These are phyloP conservation scores for Evansstolkia leycettana DNA, from an alignment of 495 filamentous ascomycete species.

Conservation along the genomic window DNA sequence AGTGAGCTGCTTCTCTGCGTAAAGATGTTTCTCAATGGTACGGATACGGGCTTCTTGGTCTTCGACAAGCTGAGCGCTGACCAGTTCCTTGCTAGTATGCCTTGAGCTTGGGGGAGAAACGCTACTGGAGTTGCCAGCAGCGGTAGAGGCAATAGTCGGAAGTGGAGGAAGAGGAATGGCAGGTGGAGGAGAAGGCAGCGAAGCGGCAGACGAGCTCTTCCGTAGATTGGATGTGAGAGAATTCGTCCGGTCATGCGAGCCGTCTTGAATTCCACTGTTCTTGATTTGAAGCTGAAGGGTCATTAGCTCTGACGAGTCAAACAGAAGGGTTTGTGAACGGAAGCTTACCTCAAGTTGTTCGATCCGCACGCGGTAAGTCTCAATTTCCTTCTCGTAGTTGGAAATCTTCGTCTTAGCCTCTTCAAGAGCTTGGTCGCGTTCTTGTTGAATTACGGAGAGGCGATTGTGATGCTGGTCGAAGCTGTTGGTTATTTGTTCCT, in stretches of 20 bases:
- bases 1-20: slow-evolving; percentile 92
- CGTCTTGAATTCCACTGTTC: slow-evolving; percentile 26
- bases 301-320: slow-evolving; percentile 8
- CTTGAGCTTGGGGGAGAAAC: slow-evolving; percentile 41
- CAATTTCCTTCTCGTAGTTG: slow-evolving; percentile 38
- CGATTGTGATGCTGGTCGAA: slow-evolving; percentile 92
- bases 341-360: slow-evolving; percentile 36
- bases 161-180: slow-evolving; percentile 74
- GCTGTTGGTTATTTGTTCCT: slow-evolving; percentile 90
- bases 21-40: slow-evolving; percentile 93
- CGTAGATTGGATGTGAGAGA: slow-evolving; percentile 69
- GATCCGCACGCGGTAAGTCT: slow-evolving; percentile 36
- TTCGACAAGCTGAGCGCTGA: slow-evolving; percentile 51
- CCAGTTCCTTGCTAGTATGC: slow-evolving; percentile 73
- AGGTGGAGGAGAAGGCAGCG: slow-evolving; percentile 90
- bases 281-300: slow-evolving; percentile 27
- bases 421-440: slow-evolving; percentile 36
- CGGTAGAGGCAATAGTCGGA: slow-evolving; percentile 26
- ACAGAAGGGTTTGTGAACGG: background rate
- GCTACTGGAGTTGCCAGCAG: slow-evolving; percentile 22
- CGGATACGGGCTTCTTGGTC: slow-evolving; percentile 91
- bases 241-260: slow-evolving; percentile 54
- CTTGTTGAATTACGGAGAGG: slow-evolving; percentile 51
- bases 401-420: slow-evolving; percentile 34
- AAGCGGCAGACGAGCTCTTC: slow-evolving; percentile 72